A percentile compares a stretch with the other conserved stretches of the same genome.
Conservation (phyloP, 179 eudicot species). For the Actinidia arguta region DNA sequence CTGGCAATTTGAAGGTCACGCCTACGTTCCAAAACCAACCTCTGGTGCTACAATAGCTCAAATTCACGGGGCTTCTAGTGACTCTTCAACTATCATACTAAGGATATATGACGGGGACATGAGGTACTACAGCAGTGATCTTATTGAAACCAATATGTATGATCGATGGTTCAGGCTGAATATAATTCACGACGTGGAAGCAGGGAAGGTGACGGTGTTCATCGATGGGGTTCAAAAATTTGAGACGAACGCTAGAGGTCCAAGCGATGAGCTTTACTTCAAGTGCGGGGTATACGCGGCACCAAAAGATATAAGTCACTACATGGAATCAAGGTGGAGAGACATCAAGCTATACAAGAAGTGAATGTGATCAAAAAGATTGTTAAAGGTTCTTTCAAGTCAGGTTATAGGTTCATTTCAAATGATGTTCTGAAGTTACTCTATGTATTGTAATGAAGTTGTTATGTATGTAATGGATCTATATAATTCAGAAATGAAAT, state of each 20-base stretch:
- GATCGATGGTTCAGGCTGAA: not conserved
- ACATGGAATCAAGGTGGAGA: conserved; percentile 38
- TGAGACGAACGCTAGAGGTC: conserved; percentile 17
- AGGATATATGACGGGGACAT: not conserved
- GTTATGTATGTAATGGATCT: no score
- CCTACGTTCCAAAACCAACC: conserved; percentile 22
- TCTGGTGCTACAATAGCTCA: not conserved
- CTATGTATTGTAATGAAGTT: no score
- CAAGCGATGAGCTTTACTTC: conserved; percentile 26
- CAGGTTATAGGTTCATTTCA: no score
- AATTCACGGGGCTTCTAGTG: not conserved
- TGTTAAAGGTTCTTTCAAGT: no score
- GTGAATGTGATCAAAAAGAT: not conserved
- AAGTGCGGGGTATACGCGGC: conserved; percentile 38
- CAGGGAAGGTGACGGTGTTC: conserved; percentile 24
- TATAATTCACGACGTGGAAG: not conserved
- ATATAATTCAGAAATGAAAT: no score
- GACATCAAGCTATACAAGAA: conserved; percentile 33
- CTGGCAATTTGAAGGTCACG: conserved; percentile 28
- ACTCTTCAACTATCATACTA: not conserved
- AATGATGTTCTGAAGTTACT: no score
- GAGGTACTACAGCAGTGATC: not conserved
- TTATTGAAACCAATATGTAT: not conserved
- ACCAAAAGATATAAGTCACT: conserved; percentile 20
- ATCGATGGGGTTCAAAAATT: conserved; percentile 21